Evolutionary conservation across 2,329 filamentous ascomycete genomes (phyloP), one percentile per base, ranked within the genome.

Genomic region (Fusarium oligoseptatum): DNA sequence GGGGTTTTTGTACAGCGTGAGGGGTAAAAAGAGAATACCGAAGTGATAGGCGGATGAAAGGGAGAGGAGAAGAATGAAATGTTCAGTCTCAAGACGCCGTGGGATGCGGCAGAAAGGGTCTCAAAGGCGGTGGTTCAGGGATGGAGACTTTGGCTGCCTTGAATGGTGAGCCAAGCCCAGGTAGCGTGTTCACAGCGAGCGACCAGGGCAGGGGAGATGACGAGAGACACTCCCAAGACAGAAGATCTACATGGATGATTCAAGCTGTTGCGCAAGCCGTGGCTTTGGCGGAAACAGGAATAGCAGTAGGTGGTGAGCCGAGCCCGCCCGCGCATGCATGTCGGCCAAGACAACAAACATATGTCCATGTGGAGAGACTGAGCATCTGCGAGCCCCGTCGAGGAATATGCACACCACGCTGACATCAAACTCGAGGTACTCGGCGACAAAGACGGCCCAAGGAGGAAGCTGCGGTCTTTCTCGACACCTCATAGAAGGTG

Each of bases 191-290:
- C 41, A 65, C 48, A 43, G 32, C 50, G 62, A 62, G 22, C 62
- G 66, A 41, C 32, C 20, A 58, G 58, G 39, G 65, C 67, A 71
- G 68, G 60, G 27, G 62, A 67, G 50, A 69, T 71, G 70, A 74
- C 22, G 73, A 75, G 73, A 76, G 70, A 71, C 73, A 71, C 37
- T 74, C 27, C 73, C 62, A 67, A 58, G 71, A 68, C 60, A 66
- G 24, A 62, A 63, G 70, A 74, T 74, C 72, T 55, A n/a, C 70
- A 61, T 48, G 67, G 61, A 60, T 66, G 66, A 75, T 75, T 70
- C 66, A 71, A 62, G 45, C 4, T 27, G 58, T 60, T 67, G 63
- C 70, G 63, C 58, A 65, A 61, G 43, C 57, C 48, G 43, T 27
- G 27, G 45, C 43, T 62, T 36, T 56, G 64, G 50, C 24, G 43